phyloP scores from a whole-genome alignment of 805 yeast genomes.

The Nakazawaea holstii region DNA sequence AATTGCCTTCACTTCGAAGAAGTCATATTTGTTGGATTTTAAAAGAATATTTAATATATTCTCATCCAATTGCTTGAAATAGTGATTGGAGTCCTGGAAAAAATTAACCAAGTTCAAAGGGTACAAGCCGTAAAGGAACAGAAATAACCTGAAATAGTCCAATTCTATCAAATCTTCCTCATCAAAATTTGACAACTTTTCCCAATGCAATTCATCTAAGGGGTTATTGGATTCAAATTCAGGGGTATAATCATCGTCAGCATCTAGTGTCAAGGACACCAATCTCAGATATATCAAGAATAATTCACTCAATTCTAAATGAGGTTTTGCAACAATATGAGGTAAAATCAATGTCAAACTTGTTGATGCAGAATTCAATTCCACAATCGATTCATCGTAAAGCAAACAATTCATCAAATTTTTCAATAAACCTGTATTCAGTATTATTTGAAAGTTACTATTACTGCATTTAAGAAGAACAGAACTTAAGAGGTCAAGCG shows the following conservation, averaged over 20 bases:
- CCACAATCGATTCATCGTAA: constrained; percentile 35
- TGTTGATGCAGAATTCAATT: constrained; percentile 30
- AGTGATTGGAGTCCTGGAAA: constrained; percentile 33
- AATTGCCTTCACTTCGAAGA: constrained; percentile 25
- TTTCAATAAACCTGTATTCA: constrained; percentile 29
- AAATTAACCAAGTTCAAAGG: constrained; percentile 45
- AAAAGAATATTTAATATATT: not conserved
- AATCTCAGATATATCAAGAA: constrained; percentile 40
- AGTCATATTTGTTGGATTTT: constrained; percentile 18
- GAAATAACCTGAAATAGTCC: constrained; percentile 27
- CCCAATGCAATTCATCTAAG: not conserved
- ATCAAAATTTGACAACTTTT: not conserved
- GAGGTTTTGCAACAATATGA: constrained; percentile 31
- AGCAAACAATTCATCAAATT: constrained; percentile 32
- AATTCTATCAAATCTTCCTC: not conserved
- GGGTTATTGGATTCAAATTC: not conserved
- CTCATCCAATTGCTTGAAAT: constrained; percentile 14
- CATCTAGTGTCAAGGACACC: constrained; percentile 26
- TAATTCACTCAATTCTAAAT: constrained; percentile 31
- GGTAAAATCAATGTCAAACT: constrained; percentile 34
- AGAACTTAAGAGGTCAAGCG: constrained; percentile 33
- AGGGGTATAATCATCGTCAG: constrained; percentile 11
- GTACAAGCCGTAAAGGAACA: constrained; percentile 51
- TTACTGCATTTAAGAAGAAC: constrained; percentile 22
- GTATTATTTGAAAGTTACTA: constrained; percentile 23